Evolutionary conservation across 169 alveolate genomes (phyloP), one percentile per base, ranked within the genome.

Genomic region (Amoebophrya sp.): DNA sequence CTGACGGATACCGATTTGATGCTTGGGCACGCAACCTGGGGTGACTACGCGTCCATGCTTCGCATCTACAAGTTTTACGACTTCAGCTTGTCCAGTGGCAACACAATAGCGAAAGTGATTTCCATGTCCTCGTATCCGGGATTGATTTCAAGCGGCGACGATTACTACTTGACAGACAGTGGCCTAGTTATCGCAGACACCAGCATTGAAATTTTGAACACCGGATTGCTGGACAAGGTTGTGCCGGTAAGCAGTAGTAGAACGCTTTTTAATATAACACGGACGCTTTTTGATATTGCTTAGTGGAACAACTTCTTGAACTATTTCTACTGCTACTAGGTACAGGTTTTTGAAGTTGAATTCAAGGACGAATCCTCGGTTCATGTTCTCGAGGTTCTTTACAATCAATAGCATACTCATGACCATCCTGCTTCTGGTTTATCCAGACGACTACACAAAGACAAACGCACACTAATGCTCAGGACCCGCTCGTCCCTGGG

Each of bases 11-110:
- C 83, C 2, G 83, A 65, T 26, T 0, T 65, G 83, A 1, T 65
- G 83, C 10, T 65, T 10, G 83, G 83, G 26, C 83, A 65, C 83
- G 83, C 83, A 6, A 65, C 83, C 33, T 65, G 83, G 83, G 83
- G 83, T 1, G 83, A 65, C 83, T 65, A 65, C 83, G 83, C 83
- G 83, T 36, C 18, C 38, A 65, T 65, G 83, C 83, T 65, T 12
- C 83, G 83, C 36, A 36, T 65, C 38, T 65, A 65, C 83, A 65
- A 65, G 33, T 65, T 6, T 36, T 65, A 65, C 83, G 83, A 65
- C n/a, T 65, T 65, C 83, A 36, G 39, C 2, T 36, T 65, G 83
- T 18, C 65, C 65, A 36, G 33, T 1, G 83, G 83, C 12, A 36
- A 65, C 36, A 65, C 83, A 29, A 6, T 18, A 1, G 83, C 36